Percentiles rank a stretch among this genome's conserved stretches.
phyloP scores from a whole-genome alignment of 331 rosid genomes.

The Saraca asoca region DNA sequence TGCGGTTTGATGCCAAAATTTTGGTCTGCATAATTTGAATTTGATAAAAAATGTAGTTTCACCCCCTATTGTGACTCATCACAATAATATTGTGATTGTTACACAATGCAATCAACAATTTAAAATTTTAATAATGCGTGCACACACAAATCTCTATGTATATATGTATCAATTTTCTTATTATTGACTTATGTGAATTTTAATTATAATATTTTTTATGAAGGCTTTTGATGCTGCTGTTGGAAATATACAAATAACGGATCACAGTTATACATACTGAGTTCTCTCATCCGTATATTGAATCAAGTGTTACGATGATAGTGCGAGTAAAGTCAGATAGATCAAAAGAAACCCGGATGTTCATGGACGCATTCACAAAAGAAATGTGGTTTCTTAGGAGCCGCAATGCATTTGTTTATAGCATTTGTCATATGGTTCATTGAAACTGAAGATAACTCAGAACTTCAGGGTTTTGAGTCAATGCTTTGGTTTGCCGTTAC shows the following conservation, averaged over 20 bases:
- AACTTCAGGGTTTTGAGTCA: constrained; percentile 39
- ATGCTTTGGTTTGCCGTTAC: constrained; percentile 61
- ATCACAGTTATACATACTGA: constrained; percentile 38
- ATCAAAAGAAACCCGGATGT: constrained; percentile 41
- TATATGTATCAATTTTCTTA: no score
- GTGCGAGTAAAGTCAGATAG: constrained; percentile 33
- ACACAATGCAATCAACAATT: no score
- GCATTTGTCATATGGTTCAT: constrained; percentile 51
- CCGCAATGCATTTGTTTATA: constrained; percentile 42
- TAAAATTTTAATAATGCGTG: no score
- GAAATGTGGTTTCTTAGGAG: constrained; percentile 43
- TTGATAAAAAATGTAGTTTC: no score
- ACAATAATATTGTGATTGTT: no score
- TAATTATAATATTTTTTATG: background rate
- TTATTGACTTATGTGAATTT: no score
- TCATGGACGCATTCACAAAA: constrained; percentile 42
- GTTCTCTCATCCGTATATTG: constrained; percentile 48
- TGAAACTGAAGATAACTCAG: constrained; percentile 39
- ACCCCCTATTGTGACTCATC: no score
- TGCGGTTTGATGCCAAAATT: no score
- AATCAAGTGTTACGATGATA: constrained; percentile 51
- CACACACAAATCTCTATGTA: no score
- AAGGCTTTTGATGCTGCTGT: constrained; percentile 49
- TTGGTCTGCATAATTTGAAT: no score
- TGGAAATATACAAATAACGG: constrained; percentile 46